Evolutionary conservation across 495 filamentous ascomycete genomes (phyloP).

Genomic region (Antarctomyces pellizariae): DNA sequence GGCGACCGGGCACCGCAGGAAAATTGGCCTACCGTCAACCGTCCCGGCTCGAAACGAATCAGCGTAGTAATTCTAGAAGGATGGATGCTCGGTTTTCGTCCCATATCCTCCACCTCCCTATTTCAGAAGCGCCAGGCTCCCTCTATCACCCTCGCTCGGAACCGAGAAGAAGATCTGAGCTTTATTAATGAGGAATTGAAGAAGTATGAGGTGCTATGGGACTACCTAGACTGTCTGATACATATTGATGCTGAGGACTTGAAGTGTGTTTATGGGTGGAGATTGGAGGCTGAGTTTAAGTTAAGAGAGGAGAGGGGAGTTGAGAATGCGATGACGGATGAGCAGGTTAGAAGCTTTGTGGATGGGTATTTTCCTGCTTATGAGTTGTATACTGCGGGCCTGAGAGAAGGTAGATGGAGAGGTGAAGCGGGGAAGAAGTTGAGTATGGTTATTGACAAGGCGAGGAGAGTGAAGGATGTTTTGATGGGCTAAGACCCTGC

Average conservation of each 20-base stretch:
- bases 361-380: constrained; percentile 37
- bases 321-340: constrained; percentile 55
- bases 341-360: constrained; percentile 26
- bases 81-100: constrained; percentile 75
- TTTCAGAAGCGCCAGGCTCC: too few species aligned
- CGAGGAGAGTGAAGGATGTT: constrained; percentile 36
- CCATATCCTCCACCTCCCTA: too few species aligned
- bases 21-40: constrained; percentile 40
- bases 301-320: constrained; percentile 38
- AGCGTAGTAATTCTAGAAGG: constrained; percentile 69
- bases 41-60: constrained; percentile 22
- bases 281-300: constrained; percentile 53
- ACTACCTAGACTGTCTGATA: constrained; percentile 58
- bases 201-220: constrained; percentile 48
- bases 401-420: constrained; percentile 39
- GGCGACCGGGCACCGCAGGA: constrained; percentile 47
- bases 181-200: constrained; percentile 49
- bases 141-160: constrained; percentile 35
- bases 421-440: constrained; percentile 32
- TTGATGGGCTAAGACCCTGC: constrained; percentile 31
- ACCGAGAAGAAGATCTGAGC: constrained; percentile 40
- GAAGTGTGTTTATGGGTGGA: constrained; percentile 71
- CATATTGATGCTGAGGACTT: constrained; percentile 69
- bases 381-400: constrained; percentile 46
- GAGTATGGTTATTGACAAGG: constrained; percentile 43